Base-by-base conservation (phyloP, 2,329 filamentous ascomycete genomes). In the Cordyceps fumosorosea region DNA sequence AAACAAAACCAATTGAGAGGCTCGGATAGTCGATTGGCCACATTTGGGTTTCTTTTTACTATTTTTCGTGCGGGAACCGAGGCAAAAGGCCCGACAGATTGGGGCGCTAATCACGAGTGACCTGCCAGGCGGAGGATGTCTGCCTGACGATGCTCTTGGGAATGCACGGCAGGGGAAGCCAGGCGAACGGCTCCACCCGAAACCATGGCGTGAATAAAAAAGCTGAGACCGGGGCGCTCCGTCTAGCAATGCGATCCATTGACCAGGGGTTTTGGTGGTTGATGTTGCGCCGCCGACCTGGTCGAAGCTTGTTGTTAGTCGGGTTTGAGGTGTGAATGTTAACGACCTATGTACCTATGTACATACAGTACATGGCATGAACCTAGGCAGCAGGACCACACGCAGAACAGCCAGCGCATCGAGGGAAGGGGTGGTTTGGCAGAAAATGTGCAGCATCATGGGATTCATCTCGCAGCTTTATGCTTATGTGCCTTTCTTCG, bases 31-130 rank as follows among this genome's bases (percentile, higher is more conserved):
- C n/a, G 24, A 50, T 26, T 45, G 1, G 29, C 34, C 34, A 14
- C 16, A 50, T 42, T 10, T 6, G 4, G 20, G 16, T 29, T 55
- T 12, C 3, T 51, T 42, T n/a, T 44, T 7, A 4, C 29, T 1
- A 4, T 62, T 44, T 29, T 16, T 16, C n/a, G 20, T 12, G 32
- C 20, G 10, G 24, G 11, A 32, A 44, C 32, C 10, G 18, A 18
- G 5, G 51, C 22, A 44, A 24, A n/a, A 22, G 32, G 42, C 59
- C 51, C 32, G 45, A 47, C 42, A 56, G 6, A 22, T 42, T 53
- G 58, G 44, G 12, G n/a, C 53, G 60, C 54, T 62, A 57, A 62
- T 57, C 60, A 45, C 53, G 53, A 62, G 60, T 62, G 45, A 52
- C 60, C 29, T 34, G 24, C 34, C 11, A 2, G 14, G 37, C 37